Percentiles rank a stretch among this genome's conserved stretches.
These are phyloP conservation scores for Phylloporus sp. DNA, from an alignment of 768 basidiomycete species.

Conservation along the genomic window DNA sequence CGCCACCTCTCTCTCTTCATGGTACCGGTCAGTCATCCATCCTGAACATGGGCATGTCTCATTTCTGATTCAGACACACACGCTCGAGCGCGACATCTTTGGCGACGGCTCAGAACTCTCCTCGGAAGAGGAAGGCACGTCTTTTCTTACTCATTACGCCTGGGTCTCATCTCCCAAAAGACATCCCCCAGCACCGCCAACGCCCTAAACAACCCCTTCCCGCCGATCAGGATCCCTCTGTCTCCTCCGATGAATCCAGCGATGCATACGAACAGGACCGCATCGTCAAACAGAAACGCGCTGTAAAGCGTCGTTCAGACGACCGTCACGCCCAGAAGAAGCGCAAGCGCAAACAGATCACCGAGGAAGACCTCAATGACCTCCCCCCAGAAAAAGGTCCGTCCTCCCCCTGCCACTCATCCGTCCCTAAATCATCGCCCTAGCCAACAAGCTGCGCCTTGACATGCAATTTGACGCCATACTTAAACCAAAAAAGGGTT, in stretches of 20 bases:
- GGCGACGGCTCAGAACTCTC: slow-evolving; percentile 85
- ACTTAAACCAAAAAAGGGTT: slow-evolving; percentile 70
- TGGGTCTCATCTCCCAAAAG: slow-evolving; percentile 26
- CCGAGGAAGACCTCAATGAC: slow-evolving; percentile 62
- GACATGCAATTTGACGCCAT: slow-evolving; percentile 86
- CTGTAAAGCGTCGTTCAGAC: slow-evolving; percentile 37
- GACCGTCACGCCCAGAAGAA: slow-evolving; percentile 41
- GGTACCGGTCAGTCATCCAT: slow-evolving; percentile 9
- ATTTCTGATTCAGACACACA: slow-evolving; percentile 14
- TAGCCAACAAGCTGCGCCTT: slow-evolving; percentile 72
- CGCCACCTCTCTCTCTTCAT: slow-evolving; percentile 1
- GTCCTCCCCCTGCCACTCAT: slow-evolving; percentile 6
- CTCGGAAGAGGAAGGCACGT: slow-evolving; percentile 56
- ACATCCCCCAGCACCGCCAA: slow-evolving; percentile 40
- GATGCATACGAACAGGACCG: slow-evolving; percentile 50
- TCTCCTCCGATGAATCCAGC: slow-evolving; percentile 39
- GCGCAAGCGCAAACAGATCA: slow-evolving; percentile 56
- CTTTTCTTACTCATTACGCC: background rate
- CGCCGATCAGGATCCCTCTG: slow-evolving; percentile 33
- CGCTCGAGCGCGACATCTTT: slow-evolving; percentile 70
- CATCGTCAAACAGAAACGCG: slow-evolving; percentile 22
- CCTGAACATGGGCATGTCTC: too few species aligned
- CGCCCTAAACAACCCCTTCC: slow-evolving; percentile 30
- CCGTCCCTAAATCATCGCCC: background rate
- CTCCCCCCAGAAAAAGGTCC: slow-evolving; percentile 76